Percentiles rank a stretch among this genome's conserved stretches.
phyloP scores from a whole-genome alignment of 768 basidiomycete species.

The Lentinula lateritia region DNA sequence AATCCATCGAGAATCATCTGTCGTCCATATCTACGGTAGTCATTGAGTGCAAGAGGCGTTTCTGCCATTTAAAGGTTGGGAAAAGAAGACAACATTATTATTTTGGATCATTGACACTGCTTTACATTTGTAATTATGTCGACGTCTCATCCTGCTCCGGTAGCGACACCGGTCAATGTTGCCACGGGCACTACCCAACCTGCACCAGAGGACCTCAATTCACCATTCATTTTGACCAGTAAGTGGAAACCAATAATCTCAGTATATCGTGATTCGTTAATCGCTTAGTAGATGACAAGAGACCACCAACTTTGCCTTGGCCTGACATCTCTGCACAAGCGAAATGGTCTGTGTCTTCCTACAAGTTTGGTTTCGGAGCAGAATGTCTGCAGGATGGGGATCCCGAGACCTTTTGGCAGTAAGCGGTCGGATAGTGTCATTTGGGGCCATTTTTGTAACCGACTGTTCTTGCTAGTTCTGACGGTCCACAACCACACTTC shows the following conservation, averaged over 20 bases:
- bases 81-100: background rate
- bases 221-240: conserved; percentile 5
- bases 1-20: conserved; percentile 94
- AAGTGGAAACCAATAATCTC: background rate
- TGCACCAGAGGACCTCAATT: conserved; percentile 3
- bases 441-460: background rate
- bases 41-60: conserved; percentile 38
- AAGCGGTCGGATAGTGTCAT: conserved; percentile 25
- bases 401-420: conserved; percentile 98
- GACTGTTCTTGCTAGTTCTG: conserved; percentile 46
- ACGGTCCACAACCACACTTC: conserved; percentile 96
- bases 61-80: background rate
- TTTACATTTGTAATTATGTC: background rate
- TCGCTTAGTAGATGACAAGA: conserved; percentile 22
- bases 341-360: conserved; percentile 94
- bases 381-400: conserved; percentile 88
- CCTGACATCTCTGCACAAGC: conserved; percentile 86
- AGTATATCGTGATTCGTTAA: background rate
- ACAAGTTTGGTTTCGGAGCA: conserved; percentile 94
- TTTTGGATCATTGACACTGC: background rate
- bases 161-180: background rate
- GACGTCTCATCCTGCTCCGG: background rate
- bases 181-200: background rate
- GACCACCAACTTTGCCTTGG: conserved; percentile 55
- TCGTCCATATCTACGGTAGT: conserved; percentile 89